A percentile compares a stretch with the other conserved stretches of the same genome.
Conservation (phyloP, 352 stramenopile species). For the Globisporangium viniferum region DNA sequence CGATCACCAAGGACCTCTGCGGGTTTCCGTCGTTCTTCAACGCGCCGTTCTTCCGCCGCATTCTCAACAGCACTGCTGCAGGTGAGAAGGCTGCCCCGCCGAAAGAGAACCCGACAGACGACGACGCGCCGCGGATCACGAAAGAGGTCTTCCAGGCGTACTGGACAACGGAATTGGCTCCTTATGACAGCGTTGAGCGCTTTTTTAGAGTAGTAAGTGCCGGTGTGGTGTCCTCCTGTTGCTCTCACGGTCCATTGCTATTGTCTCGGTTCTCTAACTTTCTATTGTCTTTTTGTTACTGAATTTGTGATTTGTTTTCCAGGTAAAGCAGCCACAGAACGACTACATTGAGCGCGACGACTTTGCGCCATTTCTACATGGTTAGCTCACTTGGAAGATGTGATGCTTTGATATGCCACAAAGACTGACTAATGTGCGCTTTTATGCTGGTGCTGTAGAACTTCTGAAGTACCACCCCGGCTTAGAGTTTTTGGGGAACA, state of each 20-base stretch:
- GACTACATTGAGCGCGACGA: constrained; percentile 93
- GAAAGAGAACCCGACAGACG: constrained; percentile 20
- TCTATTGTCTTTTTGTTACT: constrained; percentile 11
- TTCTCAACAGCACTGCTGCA: constrained; percentile 34
- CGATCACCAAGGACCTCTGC: constrained; percentile 97
- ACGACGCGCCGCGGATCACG: constrained; percentile 52
- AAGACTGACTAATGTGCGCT: background rate
- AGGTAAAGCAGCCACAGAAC: constrained; percentile 92
- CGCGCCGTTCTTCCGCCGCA: constrained; percentile 93
- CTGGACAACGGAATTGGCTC: constrained; percentile 94
- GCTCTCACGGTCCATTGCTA: background rate
- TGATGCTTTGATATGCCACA: too few species aligned
- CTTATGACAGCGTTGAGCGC: constrained; percentile 93
- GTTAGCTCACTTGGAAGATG: constrained; percentile 10
- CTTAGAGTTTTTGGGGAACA: constrained; percentile 96
- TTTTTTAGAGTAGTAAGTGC: constrained; percentile 95
- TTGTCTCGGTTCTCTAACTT: background rate
- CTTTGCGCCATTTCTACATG: constrained; percentile 97
- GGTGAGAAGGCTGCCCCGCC: constrained; percentile 5
- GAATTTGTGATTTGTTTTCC: background rate
- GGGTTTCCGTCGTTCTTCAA: constrained; percentile 99
- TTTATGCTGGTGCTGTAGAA: constrained; percentile 32
- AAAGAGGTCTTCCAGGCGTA: constrained; percentile 92
- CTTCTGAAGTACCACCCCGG: constrained; percentile 89
- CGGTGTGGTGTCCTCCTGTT: background rate